phyloP scores from a whole-genome alignment of 176 grass and related monocot species.

The Phoenix roebelenii region DNA sequence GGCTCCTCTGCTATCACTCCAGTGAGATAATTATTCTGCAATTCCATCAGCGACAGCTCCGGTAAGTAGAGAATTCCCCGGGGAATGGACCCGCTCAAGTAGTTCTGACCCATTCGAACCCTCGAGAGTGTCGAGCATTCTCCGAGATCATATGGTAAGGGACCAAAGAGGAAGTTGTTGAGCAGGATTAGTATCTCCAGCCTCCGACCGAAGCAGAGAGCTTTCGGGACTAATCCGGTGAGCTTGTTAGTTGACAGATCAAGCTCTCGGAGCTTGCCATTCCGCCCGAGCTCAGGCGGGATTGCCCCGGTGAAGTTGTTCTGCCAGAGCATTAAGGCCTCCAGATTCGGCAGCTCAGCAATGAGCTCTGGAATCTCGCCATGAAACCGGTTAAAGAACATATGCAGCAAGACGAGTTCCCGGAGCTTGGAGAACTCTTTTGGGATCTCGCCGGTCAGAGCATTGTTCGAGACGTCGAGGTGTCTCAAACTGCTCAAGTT shows the following conservation, averaged over 20 bases:
- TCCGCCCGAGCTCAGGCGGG: slow-evolving; percentile 29
- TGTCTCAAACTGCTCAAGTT: slow-evolving; percentile 47
- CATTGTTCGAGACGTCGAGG: slow-evolving; percentile 82
- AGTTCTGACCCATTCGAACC: slow-evolving; percentile 62
- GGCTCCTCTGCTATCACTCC: slow-evolving; percentile 28
- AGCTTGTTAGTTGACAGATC: slow-evolving; percentile 72
- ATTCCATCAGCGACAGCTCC: slow-evolving; percentile 44
- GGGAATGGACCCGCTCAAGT: slow-evolving; percentile 48
- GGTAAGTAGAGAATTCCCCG: slow-evolving; percentile 66
- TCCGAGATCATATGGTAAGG: slow-evolving; percentile 52
- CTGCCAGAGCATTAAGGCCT: slow-evolving; percentile 68
- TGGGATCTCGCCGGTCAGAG: slow-evolving; percentile 58
- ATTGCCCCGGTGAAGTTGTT: slow-evolving; percentile 72
- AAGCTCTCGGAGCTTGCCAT: slow-evolving; percentile 42
- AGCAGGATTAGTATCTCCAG: slow-evolving; percentile 76
- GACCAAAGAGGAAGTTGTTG: slow-evolving; percentile 59
- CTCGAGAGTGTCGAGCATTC: slow-evolving; percentile 38
- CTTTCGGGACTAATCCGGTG: slow-evolving; percentile 45
- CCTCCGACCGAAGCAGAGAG: slow-evolving; percentile 37
- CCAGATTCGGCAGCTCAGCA: slow-evolving; percentile 28
- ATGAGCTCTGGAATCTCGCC: slow-evolving; percentile 44
- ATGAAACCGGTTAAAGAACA: slow-evolving; percentile 75
- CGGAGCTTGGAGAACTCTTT: slow-evolving; percentile 27
- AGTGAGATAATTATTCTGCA: slow-evolving; percentile 67
- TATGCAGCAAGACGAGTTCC: slow-evolving; percentile 40